Evolutionary conservation across 139 green algal genomes (phyloP), one percentile per base, ranked within the genome.

Genomic region (Trebouxia sp.): DNA sequence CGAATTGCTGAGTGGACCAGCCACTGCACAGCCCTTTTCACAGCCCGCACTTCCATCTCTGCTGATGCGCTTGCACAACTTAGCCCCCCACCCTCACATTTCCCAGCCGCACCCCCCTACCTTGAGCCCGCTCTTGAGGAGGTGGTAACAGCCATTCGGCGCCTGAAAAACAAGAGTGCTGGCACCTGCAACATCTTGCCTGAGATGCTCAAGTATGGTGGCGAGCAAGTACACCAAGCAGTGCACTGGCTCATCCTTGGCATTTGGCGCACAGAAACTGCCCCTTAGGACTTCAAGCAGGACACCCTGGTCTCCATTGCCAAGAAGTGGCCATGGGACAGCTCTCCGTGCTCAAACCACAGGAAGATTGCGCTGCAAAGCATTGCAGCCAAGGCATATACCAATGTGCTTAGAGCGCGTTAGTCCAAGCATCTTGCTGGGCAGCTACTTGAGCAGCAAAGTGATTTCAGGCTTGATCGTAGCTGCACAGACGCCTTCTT

Each of bases 161-260:
- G 51, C 6, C 47, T 6, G 14, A 53, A 53, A 17, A 53, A 53
- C 47, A 53, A 53, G 20, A 1, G 14, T 17, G 14, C 47, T 14
- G 47, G 47, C 14, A 17, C 20, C 47, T 53, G 47, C 47, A 53
- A 53, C 47, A 53, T 53, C 47, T 53, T 53, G 47, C 47, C 47
- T 26, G 47, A 53, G 47, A 53, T 53, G 47, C 47, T 53, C 14
- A 53, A 53, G 47, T 53, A 53, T 67, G 47, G 47, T 14, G 47
- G 47, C 20, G 47, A 53, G 14, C 20, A 14, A 26, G 47, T 53
- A 17, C 47, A 53, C 20, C 14, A 14, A 15, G n/a, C 26, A 11
- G 26, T 66, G 55, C 39, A 67, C 56, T 41, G 56, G 14, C 8
- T 67, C 56, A 67, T 67, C 56, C 56, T 67, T 53, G 56, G 56